Conservation (phyloP, 2,329 filamentous ascomycete genomes). For the Mycosphaerella sp. region DNA sequence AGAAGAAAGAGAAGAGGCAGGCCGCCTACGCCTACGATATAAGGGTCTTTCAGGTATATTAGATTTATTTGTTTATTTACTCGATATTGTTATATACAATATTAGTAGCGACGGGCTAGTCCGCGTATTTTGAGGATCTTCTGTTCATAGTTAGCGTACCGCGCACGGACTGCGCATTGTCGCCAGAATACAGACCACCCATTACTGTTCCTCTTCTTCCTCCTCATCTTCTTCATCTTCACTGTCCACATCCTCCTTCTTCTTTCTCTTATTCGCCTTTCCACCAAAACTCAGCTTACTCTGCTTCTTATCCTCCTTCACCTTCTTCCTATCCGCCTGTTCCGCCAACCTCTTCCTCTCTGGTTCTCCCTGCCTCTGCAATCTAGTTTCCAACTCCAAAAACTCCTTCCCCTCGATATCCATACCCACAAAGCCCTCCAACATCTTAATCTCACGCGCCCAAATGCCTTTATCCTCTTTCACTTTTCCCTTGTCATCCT, state of each 20-base stretch:
- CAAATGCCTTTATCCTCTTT: conserved; percentile 77
- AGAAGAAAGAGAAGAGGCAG: no score
- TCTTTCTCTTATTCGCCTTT: conserved; percentile 27
- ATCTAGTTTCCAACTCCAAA: conserved; percentile 53
- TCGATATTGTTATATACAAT: no score
- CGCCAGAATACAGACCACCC: no score
- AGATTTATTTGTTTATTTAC: no score
- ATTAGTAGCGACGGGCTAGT: no score
- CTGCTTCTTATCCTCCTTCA: conserved; percentile 49
- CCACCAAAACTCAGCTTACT: conserved; percentile 34
- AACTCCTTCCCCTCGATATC: conserved; percentile 72
- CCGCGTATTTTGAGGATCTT: no score
- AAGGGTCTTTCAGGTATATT: no score
- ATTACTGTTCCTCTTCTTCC: background rate
- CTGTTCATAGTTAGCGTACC: no score
- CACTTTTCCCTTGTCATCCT: conserved; percentile 38
- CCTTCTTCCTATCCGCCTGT: conserved; percentile 69
- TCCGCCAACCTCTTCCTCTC: conserved; percentile 72
- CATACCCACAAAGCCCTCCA: conserved; percentile 83
- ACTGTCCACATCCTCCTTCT: background rate
- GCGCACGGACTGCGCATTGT: no score
- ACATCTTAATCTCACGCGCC: conserved; percentile 89
- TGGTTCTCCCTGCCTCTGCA: conserved; percentile 61
- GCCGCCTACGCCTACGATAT: no score
- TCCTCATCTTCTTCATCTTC: conserved; percentile 1